Conservation (phyloP, 768 basidiomycete genomes). For the Cystobasidiopsis lactophilus region DNA sequence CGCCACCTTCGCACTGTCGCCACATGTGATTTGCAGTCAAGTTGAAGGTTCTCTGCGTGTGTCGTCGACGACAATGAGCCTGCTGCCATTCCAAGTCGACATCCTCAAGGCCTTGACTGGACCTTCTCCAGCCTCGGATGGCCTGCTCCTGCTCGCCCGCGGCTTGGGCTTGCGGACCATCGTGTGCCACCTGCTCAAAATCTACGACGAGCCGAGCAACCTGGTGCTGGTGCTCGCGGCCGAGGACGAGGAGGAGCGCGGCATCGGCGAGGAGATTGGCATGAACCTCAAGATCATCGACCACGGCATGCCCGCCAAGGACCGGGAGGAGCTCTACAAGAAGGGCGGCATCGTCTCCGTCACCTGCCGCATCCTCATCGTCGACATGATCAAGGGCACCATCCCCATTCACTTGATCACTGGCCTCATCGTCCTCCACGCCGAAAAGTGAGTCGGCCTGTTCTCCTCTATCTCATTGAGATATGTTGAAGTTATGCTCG, state of each 20-base stretch:
- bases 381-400: slow-evolving; percentile 74
- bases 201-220: slow-evolving; percentile 67
- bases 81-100: neutral
- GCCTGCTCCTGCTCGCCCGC: slow-evolving; percentile 49
- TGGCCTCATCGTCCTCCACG: slow-evolving; percentile 71
- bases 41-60: no score
- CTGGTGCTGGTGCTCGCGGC: slow-evolving; percentile 70
- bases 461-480: neutral
- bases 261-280: slow-evolving; percentile 76
- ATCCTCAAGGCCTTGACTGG: neutral
- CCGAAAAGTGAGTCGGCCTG: slow-evolving; percentile 52
- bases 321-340: slow-evolving; percentile 33
- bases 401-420: slow-evolving; percentile 69
- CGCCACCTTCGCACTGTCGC: no score
- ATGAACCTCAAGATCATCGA: slow-evolving; percentile 61
- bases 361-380: slow-evolving; percentile 79
- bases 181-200: slow-evolving; percentile 67
- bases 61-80: no score
- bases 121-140: slow-evolving; percentile 9
- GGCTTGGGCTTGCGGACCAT: slow-evolving; percentile 71
- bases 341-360: slow-evolving; percentile 31
- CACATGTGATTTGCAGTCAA: no score
- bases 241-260: slow-evolving; percentile 57
- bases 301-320: slow-evolving; percentile 56
- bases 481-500: neutral